Evolutionary conservation across 75 land plant genomes (phyloP).

Genomic region (Adiantum capillusveneris): DNA sequence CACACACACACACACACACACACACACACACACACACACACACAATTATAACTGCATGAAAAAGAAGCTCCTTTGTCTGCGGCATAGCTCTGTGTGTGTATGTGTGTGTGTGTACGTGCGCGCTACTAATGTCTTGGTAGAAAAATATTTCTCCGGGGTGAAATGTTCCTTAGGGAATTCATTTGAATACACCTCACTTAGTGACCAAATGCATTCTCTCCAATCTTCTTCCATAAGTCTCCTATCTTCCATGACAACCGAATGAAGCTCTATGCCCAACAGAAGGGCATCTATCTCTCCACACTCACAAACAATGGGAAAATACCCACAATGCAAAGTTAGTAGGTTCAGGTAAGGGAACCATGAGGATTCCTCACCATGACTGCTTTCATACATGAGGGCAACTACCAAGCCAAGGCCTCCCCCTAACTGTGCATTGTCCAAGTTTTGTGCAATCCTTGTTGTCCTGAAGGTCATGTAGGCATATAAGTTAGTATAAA

Average conservation of each 20-base stretch:
- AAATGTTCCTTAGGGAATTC: slow-evolving; percentile 44
- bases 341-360: slow-evolving; percentile 57
- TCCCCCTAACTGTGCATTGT: slow-evolving; percentile 53
- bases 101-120: too few species aligned
- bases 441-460: slow-evolving; percentile 35
- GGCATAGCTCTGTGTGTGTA: too few species aligned
- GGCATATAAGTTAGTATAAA: slow-evolving; percentile 67
- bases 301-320: slow-evolving; percentile 64
- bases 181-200: slow-evolving; percentile 19
- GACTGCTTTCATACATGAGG: slow-evolving; percentile 76
- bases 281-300: slow-evolving; percentile 60
- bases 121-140: slow-evolving; percentile 80
- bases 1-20: too few species aligned
- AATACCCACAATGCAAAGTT: slow-evolving; percentile 40
- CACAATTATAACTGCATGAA: too few species aligned
- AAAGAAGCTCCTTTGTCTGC: too few species aligned
- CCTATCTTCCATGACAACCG: slow-evolving; percentile 58
- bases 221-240: slow-evolving; percentile 68
- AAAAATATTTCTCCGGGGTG: slow-evolving; percentile 57
- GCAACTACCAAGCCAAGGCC: slow-evolving; percentile 63
- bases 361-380: slow-evolving; percentile 56
- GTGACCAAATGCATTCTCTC: slow-evolving; percentile 67
- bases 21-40: too few species aligned
- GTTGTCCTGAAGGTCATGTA: slow-evolving; percentile 70
- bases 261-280: slow-evolving; percentile 48